Percentiles rank a stretch among this genome's conserved stretches.
Evolutionary conservation across 805 yeast genomes (phyloP).

Genomic region (Yarrowia bubula): DNA sequence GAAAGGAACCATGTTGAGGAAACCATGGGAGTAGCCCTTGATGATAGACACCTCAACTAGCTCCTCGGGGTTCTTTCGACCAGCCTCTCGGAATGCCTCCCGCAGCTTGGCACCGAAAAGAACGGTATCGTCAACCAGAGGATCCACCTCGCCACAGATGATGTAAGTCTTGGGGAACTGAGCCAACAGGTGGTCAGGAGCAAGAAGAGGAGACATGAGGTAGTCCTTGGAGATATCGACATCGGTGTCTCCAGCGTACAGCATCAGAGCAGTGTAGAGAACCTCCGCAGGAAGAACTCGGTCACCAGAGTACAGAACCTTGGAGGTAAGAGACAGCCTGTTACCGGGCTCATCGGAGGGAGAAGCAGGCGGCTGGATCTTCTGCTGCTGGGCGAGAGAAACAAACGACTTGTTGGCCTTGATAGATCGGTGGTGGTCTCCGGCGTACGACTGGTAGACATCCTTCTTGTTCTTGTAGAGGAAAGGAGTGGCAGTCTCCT

Average conservation of each 20-base stretch:
- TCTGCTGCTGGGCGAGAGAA: neutral
- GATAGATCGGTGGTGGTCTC: constrained; percentile 1
- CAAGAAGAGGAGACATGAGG: constrained; percentile 35
- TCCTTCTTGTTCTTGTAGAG: constrained; percentile 31
- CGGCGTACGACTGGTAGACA: constrained; percentile 27
- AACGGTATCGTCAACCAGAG: constrained; percentile 38
- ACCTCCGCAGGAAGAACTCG: constrained; percentile 36
- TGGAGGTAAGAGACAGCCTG: constrained; percentile 36
- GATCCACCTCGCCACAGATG: constrained; percentile 39
- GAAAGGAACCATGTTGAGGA: constrained; percentile 33
- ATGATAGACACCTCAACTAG: constrained; percentile 35
- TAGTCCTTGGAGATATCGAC: constrained; percentile 35
- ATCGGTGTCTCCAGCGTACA: constrained; percentile 31
- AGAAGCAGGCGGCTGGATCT: neutral
- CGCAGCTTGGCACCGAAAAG: constrained; percentile 36
- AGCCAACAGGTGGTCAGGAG: constrained; percentile 35
- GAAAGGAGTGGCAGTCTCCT: constrained; percentile 27
- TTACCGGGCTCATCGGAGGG: constrained; percentile 15
- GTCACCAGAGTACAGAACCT: constrained; percentile 36
- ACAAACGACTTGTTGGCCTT: constrained; percentile 16
- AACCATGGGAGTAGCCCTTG: constrained; percentile 37
- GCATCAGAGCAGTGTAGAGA: constrained; percentile 33
- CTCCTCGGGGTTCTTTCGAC: constrained; percentile 28
- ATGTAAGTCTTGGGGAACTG: constrained; percentile 37
- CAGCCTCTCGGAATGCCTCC: constrained; percentile 34